Base-by-base conservation (phyloP, 2,329 filamentous ascomycete species). In the Epichloe sibirici region DNA sequence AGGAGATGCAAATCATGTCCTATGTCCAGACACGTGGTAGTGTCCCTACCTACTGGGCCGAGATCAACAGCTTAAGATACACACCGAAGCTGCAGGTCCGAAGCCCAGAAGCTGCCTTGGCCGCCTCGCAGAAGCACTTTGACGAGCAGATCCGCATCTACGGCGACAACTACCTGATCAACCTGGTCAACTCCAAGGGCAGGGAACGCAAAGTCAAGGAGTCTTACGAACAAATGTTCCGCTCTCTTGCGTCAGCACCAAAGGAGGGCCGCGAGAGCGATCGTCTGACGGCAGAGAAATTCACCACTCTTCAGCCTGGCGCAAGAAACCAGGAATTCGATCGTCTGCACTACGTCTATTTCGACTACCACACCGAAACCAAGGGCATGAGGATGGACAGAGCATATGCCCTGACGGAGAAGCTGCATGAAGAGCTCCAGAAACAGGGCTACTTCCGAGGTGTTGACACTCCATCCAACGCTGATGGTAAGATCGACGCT, bases 311-410 rank as follows among this genome's bases (percentile, higher is more conserved):
- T 57, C 86, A 95, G 64, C 74, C 74, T 61, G 71, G 79, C 45
- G 73, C 73, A 47, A 73, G 74, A 53, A 79, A 57, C 48, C 68
- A 86, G 57, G 75, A 83, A 57, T 87, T 86, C 66, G 90, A 96
- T 66, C 84, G 84, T 45, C 73, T 98, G 45, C 91, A 98, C 71
- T 98, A 98, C 68, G 72, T 97, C 61, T 98, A 97, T 73, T 98
- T 98, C 65, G 93, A 98, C 71, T 98, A 94, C 68, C 94, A 98
- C 73, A 90, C 85, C 64, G 93, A 98, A 71, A 98, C 94, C 48
- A 96, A 96, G 71, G 91, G 91, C 39, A 77, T 96, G 62, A 83
- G 87, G 63, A 95, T 93, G 87, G 85, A 98, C 67, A 88, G 90
- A 48, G 90, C 91, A 0, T 84, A 91, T 67, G 76, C 94, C 43